These are phyloP conservation scores for Eucalyptus marginata DNA, from an alignment of 345 rosid species.

Conservation along the genomic window DNA sequence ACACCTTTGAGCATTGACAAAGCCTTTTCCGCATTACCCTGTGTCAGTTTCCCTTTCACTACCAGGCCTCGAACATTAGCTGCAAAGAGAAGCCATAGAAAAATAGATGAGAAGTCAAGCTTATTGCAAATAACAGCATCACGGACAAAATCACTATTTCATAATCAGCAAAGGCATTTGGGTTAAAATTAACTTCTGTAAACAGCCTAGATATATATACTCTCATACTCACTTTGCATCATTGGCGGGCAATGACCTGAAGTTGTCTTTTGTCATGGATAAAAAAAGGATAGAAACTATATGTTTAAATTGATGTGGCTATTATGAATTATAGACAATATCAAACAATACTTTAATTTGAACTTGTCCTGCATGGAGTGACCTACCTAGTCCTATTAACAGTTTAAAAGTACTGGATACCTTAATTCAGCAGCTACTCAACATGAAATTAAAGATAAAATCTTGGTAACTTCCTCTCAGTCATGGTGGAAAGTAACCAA, in stretches of 20 bases:
- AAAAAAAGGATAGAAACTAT: not conserved
- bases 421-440: not conserved
- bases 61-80: slow-evolving; percentile 69
- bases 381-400: not conserved
- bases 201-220: not conserved
- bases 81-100: slow-evolving; percentile 15
- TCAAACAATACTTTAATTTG: not conserved
- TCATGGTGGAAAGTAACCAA: not conserved
- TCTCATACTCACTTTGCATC: not conserved
- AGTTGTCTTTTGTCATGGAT: not conserved
- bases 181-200: not conserved
- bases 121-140: not conserved
- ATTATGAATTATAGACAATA: not conserved
- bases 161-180: not conserved
- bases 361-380: not conserved
- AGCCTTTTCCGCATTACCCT: slow-evolving; percentile 64
- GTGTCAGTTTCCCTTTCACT: slow-evolving; percentile 50
- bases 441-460: not conserved
- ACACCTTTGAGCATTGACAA: slow-evolving; percentile 73
- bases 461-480: not conserved
- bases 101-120: not conserved
- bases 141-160: not conserved
- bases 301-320: not conserved
- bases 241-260: not conserved
- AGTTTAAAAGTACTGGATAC: not conserved